Evolutionary conservation across 2,329 filamentous ascomycete species (phyloP).

Genomic region (Neurospora sp.): DNA sequence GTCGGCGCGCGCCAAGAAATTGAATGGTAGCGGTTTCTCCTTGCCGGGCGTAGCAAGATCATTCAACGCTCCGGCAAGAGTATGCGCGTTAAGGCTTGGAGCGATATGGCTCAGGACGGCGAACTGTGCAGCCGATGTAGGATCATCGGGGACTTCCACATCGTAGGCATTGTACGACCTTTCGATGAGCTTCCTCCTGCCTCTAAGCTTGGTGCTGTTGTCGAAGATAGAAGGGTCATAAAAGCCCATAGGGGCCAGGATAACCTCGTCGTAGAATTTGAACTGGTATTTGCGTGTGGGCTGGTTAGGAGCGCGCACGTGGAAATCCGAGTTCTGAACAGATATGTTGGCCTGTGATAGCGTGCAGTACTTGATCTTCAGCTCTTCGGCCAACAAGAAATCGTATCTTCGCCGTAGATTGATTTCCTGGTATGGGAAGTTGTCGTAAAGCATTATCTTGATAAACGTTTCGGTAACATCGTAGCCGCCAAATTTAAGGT

Average conservation of each 20-base stretch:
- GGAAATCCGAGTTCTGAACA: slow-evolving; percentile 81
- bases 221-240: slow-evolving; percentile 86
- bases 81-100: slow-evolving; percentile 41
- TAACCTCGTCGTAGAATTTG: slow-evolving; percentile 94
- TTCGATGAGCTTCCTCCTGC: slow-evolving; percentile 71
- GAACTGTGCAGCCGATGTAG: slow-evolving; percentile 72
- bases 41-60: slow-evolving; percentile 51
- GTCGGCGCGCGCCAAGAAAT: slow-evolving; percentile 60
- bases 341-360: slow-evolving; percentile 84
- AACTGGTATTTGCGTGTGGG: slow-evolving; percentile 89
- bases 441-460: slow-evolving; percentile 96
- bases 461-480: slow-evolving; percentile 92
- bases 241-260: slow-evolving; percentile 90
- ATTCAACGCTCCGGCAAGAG: slow-evolving; percentile 29
- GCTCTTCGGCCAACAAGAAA: slow-evolving; percentile 84
- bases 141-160: slow-evolving; percentile 76
- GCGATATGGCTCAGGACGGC: slow-evolving; percentile 51
- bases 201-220: slow-evolving; percentile 65
- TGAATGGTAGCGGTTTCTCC: slow-evolving; percentile 56
- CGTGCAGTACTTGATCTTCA: slow-evolving; percentile 88
- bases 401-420: slow-evolving; percentile 86
- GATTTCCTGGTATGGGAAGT: slow-evolving; percentile 92
- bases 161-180: slow-evolving; percentile 93
- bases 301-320: slow-evolving; percentile 77
- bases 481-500: slow-evolving; percentile 84